Conservation (phyloP, 345 rosid species). For the Triadica sebifera region DNA sequence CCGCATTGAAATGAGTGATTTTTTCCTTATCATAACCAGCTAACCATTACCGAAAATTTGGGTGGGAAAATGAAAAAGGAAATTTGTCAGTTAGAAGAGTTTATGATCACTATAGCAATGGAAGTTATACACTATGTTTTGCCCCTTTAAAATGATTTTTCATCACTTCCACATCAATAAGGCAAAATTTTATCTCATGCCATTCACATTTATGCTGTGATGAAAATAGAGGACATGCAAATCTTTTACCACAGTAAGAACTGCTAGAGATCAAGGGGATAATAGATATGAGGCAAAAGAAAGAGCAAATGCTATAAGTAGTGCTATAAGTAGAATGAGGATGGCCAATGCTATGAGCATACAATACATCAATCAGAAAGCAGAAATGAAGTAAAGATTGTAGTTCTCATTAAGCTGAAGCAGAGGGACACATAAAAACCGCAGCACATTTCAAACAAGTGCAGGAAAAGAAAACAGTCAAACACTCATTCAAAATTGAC, state of each 20-base stretch:
- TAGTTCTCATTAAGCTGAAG: background rate
- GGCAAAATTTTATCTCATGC: background rate
- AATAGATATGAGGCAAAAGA: background rate
- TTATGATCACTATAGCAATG: background rate
- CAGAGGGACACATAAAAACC: background rate
- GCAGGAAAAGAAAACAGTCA: too few relatives aligned
- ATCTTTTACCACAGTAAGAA: too few relatives aligned
- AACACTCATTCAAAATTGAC: too few relatives aligned
- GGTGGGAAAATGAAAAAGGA: background rate
- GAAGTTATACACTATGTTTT: background rate
- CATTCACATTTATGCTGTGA: background rate
- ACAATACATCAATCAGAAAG: background rate
- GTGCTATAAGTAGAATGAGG: too few relatives aligned
- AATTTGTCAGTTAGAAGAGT: background rate
- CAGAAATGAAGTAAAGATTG: background rate
- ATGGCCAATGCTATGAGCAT: background rate
- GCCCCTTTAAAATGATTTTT: background rate
- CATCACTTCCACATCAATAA: background rate
- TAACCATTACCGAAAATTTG: background rate
- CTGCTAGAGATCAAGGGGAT: too few relatives aligned
- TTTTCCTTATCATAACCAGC: background rate
- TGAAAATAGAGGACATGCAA: too few relatives aligned
- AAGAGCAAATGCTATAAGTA: background rate
- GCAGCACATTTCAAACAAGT: too few relatives aligned
- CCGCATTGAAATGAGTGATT: background rate